Percentiles rank a stretch among this genome's conserved stretches.
Conservation (phyloP, 768 basidiomycete species). For the Boletales sp. region DNA sequence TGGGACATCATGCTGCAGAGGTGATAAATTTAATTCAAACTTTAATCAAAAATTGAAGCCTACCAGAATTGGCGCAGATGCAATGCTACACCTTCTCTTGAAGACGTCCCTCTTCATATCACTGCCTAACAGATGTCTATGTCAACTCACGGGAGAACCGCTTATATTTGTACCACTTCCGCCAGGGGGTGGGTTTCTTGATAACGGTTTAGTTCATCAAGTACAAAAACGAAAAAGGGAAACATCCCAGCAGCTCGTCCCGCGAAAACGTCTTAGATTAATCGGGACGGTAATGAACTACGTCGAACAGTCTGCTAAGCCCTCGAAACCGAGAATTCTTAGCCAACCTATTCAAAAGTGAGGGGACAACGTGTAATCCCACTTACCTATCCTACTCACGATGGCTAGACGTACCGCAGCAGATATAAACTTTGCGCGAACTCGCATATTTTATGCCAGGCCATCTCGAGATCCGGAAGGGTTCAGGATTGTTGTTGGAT, state of each 20-base stretch:
- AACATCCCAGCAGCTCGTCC: conserved; percentile 8
- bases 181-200: conserved; percentile 7
- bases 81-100: conserved; percentile 74
- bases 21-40: conserved; percentile 31
- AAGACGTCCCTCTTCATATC: conserved; percentile 72
- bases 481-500: conserved; percentile 52
- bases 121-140: conserved; percentile 79
- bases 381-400: conserved; percentile 1
- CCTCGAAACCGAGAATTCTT: neutral
- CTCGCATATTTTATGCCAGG: conserved; percentile 65
- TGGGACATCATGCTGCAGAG: conserved; percentile 66
- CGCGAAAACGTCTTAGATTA: conserved; percentile 28
- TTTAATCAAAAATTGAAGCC: neutral
- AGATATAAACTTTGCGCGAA: conserved; percentile 51
- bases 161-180: conserved; percentile 45
- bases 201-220: neutral
- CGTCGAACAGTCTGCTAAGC: conserved; percentile 4
- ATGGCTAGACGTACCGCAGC: conserved; percentile 41
- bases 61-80: conserved; percentile 69
- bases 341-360: conserved; percentile 22
- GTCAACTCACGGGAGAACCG: conserved; percentile 77
- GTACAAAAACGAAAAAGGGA: conserved; percentile 25
- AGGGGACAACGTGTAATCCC: neutral
- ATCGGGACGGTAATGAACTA: neutral
- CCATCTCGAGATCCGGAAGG: conserved; percentile 51